Percentiles rank a stretch among this genome's conserved stretches.
phyloP scores from a whole-genome alignment of 768 basidiomycete genomes.

The Rhodotorula toruloides region DNA sequence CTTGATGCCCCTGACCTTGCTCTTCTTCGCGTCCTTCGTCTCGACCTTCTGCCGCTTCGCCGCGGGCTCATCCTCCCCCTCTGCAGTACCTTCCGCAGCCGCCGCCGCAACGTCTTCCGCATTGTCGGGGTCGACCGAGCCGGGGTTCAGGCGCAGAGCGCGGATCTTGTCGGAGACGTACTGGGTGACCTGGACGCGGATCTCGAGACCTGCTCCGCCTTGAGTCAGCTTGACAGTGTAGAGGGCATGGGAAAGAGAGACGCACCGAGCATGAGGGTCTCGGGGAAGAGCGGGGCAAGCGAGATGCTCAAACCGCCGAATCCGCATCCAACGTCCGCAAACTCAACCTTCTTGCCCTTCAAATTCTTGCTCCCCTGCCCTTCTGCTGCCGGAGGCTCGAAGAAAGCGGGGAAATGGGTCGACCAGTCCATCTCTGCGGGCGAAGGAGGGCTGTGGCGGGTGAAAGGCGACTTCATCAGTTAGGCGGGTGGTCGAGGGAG shows the following conservation, averaged over 20 bases:
- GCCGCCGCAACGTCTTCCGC: conserved; percentile 41
- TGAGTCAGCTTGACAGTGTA: no score
- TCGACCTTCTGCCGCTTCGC: conserved; percentile 14
- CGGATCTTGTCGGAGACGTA: conserved; percentile 91
- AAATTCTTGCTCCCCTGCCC: conserved; percentile 39
- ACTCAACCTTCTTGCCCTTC: conserved; percentile 68
- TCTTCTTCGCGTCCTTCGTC: conserved; percentile 5
- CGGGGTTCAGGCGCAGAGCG: conserved; percentile 65
- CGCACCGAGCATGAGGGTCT: conserved; percentile 85
- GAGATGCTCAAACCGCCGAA: conserved; percentile 89
- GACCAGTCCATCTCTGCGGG: conserved; percentile 76
- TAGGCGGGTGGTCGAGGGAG: background rate
- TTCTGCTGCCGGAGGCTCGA: conserved; percentile 31
- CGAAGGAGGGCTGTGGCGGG: conserved; percentile 55
- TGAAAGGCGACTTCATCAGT: background rate
- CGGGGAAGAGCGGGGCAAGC: conserved; percentile 83
- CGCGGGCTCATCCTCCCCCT: conserved; percentile 33
- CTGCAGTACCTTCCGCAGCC: conserved; percentile 37
- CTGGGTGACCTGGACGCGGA: conserved; percentile 89
- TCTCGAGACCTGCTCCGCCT: conserved; percentile 95
- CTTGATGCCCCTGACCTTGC: conserved; percentile 28
- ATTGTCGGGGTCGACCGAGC: conserved; percentile 37
- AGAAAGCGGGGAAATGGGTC: conserved; percentile 71
- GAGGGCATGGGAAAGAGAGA: no score
- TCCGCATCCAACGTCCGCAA: conserved; percentile 95